phyloP scores from a whole-genome alignment of 768 basidiomycete species.

The Pisolithus marmoratus region DNA sequence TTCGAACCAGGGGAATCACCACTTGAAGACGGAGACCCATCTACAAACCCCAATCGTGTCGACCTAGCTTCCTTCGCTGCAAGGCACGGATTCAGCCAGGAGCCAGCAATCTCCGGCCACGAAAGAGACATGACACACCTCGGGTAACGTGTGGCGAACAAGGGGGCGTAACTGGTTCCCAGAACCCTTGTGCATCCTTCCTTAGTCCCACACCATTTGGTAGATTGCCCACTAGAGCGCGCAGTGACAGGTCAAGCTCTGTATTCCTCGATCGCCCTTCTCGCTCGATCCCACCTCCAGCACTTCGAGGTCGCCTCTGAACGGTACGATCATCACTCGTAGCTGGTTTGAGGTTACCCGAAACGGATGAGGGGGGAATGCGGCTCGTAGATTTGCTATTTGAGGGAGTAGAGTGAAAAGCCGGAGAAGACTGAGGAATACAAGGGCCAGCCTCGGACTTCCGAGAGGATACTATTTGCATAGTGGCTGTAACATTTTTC shows the following conservation, averaged over 20 bases:
- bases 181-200: conserved; percentile 25
- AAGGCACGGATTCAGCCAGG: neutral
- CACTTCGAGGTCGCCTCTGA: neutral
- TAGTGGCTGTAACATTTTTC: no score
- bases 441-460: neutral
- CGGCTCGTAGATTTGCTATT: neutral
- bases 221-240: neutral
- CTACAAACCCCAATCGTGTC: neutral
- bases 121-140: neutral
- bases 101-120: no score
- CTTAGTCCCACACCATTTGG: conserved; percentile 9
- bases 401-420: neutral
- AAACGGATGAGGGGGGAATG: neutral
- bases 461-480: no score
- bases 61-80: neutral
- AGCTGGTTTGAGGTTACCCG: neutral
- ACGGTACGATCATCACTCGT: neutral
- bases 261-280: neutral
- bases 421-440: neutral
- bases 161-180: conserved; percentile 14
- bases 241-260: neutral
- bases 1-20: neutral
- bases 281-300: neutral
- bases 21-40: neutral
- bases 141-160: conserved; percentile 13